phyloP scores from a whole-genome alignment of 805 yeast genomes.

The Torulaspora maleeae region DNA sequence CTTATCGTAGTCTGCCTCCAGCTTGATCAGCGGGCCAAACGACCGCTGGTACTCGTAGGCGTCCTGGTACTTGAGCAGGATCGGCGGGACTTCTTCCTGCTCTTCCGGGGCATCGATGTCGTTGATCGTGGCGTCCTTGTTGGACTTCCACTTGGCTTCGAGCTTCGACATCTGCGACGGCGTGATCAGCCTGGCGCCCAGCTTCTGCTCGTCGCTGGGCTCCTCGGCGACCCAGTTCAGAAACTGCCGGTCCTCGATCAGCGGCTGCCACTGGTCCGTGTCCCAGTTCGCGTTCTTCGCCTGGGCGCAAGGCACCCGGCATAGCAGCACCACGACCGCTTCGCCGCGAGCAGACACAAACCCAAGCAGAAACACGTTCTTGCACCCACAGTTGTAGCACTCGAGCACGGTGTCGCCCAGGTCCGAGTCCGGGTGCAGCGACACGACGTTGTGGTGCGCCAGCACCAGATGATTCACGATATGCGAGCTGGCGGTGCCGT shows the following conservation, averaged over 20 bases:
- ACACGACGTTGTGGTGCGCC: conserved; percentile 68
- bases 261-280: conserved; percentile 78
- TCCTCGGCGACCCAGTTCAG: conserved; percentile 75
- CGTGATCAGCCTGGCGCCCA: conserved; percentile 53
- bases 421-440: conserved; percentile 73
- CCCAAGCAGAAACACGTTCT: conserved; percentile 75
- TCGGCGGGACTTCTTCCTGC: conserved; percentile 61
- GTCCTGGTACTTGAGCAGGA: conserved; percentile 70
- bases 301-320: conserved; percentile 86
- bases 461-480: conserved; percentile 80
- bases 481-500: conserved; percentile 61
- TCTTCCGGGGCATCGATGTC: conserved; percentile 54
- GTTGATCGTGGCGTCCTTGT: conserved; percentile 64
- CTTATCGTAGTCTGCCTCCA: conserved; percentile 78
- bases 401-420: conserved; percentile 84
- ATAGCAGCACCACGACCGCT: conserved; percentile 77
- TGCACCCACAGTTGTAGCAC: conserved; percentile 85
- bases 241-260: conserved; percentile 74
- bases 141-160: conserved; percentile 77
- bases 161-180: conserved; percentile 63
- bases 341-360: conserved; percentile 84
- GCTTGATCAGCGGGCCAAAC: conserved; percentile 75
- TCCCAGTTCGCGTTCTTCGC: conserved; percentile 78
- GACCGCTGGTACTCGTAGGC: conserved; percentile 81
- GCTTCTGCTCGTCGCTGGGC: conserved; percentile 60